phyloP scores from a whole-genome alignment of 2,329 filamentous ascomycete genomes.

The Pseudocercospora eumusae region DNA sequence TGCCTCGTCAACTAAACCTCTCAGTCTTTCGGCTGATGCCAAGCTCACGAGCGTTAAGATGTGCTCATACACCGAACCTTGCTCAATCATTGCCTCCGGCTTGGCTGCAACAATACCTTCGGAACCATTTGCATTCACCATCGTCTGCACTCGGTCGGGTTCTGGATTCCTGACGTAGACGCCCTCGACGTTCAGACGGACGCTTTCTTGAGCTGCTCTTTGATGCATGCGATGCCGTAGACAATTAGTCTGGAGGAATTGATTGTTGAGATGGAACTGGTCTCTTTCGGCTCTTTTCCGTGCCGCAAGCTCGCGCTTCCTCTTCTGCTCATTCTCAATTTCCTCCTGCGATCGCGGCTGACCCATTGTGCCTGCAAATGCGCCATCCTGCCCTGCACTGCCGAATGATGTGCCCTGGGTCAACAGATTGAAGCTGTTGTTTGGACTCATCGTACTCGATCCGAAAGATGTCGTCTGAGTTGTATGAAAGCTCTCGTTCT shows the following conservation, averaged over 20 bases:
- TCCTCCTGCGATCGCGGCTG: conserved; percentile 63
- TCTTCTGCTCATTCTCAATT: conserved; percentile 66
- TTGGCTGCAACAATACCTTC: conserved; percentile 35
- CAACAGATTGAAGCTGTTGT: conserved; percentile 51
- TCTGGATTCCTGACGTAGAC: conserved; percentile 42
- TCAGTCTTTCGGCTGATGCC: conserved; percentile 75
- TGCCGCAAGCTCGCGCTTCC: conserved; percentile 66
- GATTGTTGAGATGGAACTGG: conserved; percentile 70
- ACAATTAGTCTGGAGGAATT: conserved; percentile 68
- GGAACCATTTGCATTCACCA: conserved; percentile 34
- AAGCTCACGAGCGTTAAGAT: conserved; percentile 81
- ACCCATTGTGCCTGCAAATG: conserved; percentile 49
- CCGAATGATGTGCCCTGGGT: conserved; percentile 46
- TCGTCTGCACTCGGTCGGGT: conserved; percentile 27
- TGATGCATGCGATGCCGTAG: conserved; percentile 59
- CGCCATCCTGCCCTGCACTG: conserved; percentile 38
- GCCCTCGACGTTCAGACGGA: conserved; percentile 61
- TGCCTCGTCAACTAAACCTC: conserved; percentile 75
- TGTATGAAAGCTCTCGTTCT: conserved; percentile 35
- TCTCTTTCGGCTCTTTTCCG: conserved; percentile 60
- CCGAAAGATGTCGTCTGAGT: conserved; percentile 47
- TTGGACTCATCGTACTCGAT: conserved; percentile 49
- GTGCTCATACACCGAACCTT: conserved; percentile 73
- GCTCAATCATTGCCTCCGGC: conserved; percentile 58
- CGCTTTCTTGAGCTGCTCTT: conserved; percentile 59